A percentile compares a stretch with the other conserved stretches of the same genome.
These are phyloP conservation scores for Mimosa bimucronata DNA, from an alignment of 306 rosid genomes.

Conservation along the genomic window DNA sequence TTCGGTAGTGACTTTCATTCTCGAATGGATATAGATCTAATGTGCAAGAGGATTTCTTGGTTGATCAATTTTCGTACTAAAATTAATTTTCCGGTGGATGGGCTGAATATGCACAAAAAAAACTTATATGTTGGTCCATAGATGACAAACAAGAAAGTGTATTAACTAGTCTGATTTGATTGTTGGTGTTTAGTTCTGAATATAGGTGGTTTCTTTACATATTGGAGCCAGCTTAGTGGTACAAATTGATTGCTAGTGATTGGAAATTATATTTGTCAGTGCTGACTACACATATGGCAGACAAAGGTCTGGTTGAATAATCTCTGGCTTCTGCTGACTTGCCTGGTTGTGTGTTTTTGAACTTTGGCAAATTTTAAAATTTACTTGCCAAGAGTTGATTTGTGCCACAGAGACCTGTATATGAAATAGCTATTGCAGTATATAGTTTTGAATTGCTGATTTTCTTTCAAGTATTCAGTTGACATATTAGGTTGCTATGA, in stretches of 20 bases:
- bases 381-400: too few relatives aligned
- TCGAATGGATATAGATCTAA: slow-evolving; percentile 14
- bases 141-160: background rate
- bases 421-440: too few relatives aligned
- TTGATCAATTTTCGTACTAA: slow-evolving; percentile 1
- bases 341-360: slow-evolving; percentile 1
- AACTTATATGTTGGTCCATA: background rate
- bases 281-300: background rate
- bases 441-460: background rate
- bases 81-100: slow-evolving; percentile 10
- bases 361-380: background rate
- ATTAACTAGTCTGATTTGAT: slow-evolving; percentile 6
- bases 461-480: slow-evolving; percentile 21
- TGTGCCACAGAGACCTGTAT: too few relatives aligned
- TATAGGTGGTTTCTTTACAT: slow-evolving; percentile 13
- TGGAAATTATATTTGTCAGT: background rate
- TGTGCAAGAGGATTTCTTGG: background rate
- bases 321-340: slow-evolving; percentile 7
- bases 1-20: background rate
- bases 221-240: slow-evolving; percentile 16
- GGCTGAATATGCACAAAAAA: background rate
- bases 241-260: slow-evolving; percentile 5
- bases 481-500: slow-evolving; percentile 21
- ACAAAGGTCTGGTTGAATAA: background rate
- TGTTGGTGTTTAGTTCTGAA: slow-evolving; percentile 8